phyloP scores from a whole-genome alignment of 2,329 filamentous ascomycete genomes.

The Venturia nashicola region DNA sequence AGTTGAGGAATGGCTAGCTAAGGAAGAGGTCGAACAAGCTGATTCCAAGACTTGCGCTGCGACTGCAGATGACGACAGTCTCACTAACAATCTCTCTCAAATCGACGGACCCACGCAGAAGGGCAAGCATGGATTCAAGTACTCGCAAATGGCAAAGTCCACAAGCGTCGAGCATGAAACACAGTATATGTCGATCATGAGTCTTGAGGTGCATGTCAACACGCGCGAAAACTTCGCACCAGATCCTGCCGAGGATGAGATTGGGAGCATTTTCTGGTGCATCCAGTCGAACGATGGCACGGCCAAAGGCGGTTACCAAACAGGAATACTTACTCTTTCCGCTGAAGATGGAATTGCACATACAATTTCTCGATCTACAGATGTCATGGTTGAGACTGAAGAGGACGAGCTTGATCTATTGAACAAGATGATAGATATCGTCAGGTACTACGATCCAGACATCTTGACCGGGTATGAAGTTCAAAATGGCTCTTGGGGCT shows the following conservation, averaged over 20 bases:
- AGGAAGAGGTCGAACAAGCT: constrained; percentile 14
- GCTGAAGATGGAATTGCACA: constrained; percentile 46
- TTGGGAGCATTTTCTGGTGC: constrained; percentile 84
- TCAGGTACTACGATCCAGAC: constrained; percentile 75
- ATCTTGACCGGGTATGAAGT: constrained; percentile 93
- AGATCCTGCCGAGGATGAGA: constrained; percentile 81
- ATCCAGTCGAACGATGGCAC: constrained; percentile 62
- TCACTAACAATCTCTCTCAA: constrained; percentile 49
- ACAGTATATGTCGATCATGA: constrained; percentile 96
- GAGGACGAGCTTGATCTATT: constrained; percentile 72
- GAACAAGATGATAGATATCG: constrained; percentile 74
- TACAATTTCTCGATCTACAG: constrained; percentile 49
- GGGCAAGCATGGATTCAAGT: constrained; percentile 74
- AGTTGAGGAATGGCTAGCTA: constrained; percentile 56
- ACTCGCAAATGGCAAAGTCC: constrained; percentile 62
- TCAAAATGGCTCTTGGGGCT: constrained; percentile 89
- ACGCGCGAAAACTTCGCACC: constrained; percentile 69
- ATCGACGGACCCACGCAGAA: constrained; percentile 81
- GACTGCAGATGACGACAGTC: constrained; percentile 4
- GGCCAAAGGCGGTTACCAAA: constrained; percentile 39
- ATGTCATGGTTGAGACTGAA: constrained; percentile 60
- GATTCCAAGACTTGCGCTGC: constrained; percentile 11
- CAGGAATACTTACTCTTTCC: constrained; percentile 64
- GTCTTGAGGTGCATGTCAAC: constrained; percentile 83
- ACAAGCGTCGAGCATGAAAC: constrained; percentile 71